A percentile compares a stretch with the other conserved stretches of the same genome.
Conservation (phyloP, 441 rosid genomes). For the Jatropha podagrica region DNA sequence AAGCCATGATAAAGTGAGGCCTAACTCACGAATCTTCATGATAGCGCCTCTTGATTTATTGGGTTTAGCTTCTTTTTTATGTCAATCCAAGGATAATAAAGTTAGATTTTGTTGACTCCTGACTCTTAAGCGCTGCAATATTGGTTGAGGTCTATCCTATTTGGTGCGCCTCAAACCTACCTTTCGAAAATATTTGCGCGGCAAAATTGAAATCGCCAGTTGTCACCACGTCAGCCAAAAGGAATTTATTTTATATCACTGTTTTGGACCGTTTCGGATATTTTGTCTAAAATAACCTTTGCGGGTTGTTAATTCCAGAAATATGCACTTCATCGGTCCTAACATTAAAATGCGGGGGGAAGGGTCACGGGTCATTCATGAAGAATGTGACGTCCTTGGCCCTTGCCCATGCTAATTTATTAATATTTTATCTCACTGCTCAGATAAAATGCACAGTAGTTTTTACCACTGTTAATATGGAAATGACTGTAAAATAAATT, state of each 20-base stretch:
- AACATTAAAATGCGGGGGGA: neutral
- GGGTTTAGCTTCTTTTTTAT: neutral
- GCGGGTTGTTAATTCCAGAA: neutral
- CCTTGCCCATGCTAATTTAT: too few species aligned
- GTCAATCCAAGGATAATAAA: neutral
- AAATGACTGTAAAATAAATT: too few species aligned
- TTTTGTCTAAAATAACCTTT: conserved; percentile 10
- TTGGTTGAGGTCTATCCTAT: conserved; percentile 14
- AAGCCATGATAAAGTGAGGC: too few species aligned
- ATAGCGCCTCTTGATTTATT: neutral
- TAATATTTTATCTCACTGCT: too few species aligned
- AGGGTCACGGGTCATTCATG: conserved; percentile 10
- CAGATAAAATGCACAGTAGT: too few species aligned
- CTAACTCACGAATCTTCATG: too few species aligned
- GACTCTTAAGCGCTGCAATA: too few species aligned
- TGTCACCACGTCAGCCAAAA: conserved; percentile 10
- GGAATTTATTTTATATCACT: neutral
- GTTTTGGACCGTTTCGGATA: neutral
- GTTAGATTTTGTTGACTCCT: neutral
- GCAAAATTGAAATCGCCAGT: conserved; percentile 18
- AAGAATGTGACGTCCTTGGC: neutral
- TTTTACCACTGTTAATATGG: too few species aligned
- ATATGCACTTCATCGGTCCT: neutral
- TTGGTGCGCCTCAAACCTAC: conserved; percentile 19
- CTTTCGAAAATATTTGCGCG: conserved; percentile 34